Conservation (phyloP, 2,329 filamentous ascomycete species). For the Gnomoniopsis smithogilvyi region DNA sequence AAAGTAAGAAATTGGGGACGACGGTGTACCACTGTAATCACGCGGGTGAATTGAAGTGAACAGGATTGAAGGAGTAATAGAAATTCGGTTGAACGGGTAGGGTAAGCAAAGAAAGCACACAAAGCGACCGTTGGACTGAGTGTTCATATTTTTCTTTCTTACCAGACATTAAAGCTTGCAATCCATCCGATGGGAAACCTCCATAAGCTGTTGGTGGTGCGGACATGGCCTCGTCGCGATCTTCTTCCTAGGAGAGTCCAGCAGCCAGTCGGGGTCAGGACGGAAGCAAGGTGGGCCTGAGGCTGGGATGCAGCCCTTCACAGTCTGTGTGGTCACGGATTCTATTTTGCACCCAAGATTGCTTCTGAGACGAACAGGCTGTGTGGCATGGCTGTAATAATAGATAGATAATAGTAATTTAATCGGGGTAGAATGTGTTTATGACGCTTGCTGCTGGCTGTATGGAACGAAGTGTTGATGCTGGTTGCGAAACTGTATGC, state of each 20-base stretch:
- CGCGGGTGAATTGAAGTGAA: not conserved
- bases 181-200: conserved; percentile 4
- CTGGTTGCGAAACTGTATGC: too few relatives aligned
- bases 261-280: not conserved
- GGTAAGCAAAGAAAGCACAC: not conserved
- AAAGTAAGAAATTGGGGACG: not conserved
- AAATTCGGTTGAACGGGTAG: not conserved
- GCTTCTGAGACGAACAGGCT: too few relatives aligned
- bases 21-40: not conserved
- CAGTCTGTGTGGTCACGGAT: too few relatives aligned
- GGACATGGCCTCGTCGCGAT: not conserved
- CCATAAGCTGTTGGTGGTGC: not conserved
- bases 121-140: not conserved
- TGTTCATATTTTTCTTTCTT: not conserved
- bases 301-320: too few relatives aligned
- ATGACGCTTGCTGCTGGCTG: too few relatives aligned
- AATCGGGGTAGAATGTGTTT: too few relatives aligned
- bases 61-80: too few relatives aligned
- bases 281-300: not conserved
- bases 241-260: not conserved
- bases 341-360: too few relatives aligned
- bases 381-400: too few relatives aligned
- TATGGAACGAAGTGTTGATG: too few relatives aligned
- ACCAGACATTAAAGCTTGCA: conserved; percentile 10
- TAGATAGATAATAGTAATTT: too few relatives aligned